A percentile compares a stretch with the other conserved stretches of the same genome.
phyloP scores from a whole-genome alignment of 2,329 filamentous ascomycete genomes.

The Trichocomaceae sp. region DNA sequence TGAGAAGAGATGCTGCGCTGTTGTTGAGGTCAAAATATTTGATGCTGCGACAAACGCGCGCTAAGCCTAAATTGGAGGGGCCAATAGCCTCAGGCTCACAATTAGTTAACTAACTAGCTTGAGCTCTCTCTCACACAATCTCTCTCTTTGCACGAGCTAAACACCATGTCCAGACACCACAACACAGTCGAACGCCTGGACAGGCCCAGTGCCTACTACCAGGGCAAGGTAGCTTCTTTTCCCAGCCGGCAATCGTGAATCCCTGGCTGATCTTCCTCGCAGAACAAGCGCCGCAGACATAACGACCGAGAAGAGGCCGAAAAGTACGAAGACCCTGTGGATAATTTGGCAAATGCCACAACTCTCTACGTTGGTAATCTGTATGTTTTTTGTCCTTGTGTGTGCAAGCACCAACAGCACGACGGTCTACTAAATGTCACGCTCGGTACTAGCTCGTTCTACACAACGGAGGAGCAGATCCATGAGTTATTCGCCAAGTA shows the following conservation, averaged over 20 bases:
- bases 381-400: conserved; percentile 42
- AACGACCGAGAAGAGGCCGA: conserved; percentile 49
- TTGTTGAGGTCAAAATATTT: background rate
- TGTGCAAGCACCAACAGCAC: background rate
- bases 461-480: conserved; percentile 98
- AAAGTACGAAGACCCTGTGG: conserved; percentile 57
- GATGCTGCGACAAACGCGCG: conserved; percentile 7
- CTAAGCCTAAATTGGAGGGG: conserved; percentile 4
- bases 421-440: background rate
- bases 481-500: conserved; percentile 92
- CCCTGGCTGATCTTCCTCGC: conserved; percentile 11
- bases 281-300: conserved; percentile 65
- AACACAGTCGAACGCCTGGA: conserved; percentile 85
- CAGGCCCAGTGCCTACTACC: conserved; percentile 89
- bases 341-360: conserved; percentile 77
- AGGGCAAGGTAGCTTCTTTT: conserved; percentile 58
- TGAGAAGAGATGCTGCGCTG: background rate
- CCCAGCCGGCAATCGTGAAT: background rate
- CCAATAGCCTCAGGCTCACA: too few relatives aligned
- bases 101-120: too few relatives aligned
- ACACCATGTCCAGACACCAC: conserved; percentile 23
- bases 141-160: background rate
- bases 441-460: conserved; percentile 68
- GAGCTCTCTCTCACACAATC: too few relatives aligned
- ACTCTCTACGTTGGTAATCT: conserved; percentile 98